These are phyloP conservation scores for Sclerotinia subarctica DNA, from an alignment of 2,329 filamentous ascomycete genomes.

Conservation along the genomic window DNA sequence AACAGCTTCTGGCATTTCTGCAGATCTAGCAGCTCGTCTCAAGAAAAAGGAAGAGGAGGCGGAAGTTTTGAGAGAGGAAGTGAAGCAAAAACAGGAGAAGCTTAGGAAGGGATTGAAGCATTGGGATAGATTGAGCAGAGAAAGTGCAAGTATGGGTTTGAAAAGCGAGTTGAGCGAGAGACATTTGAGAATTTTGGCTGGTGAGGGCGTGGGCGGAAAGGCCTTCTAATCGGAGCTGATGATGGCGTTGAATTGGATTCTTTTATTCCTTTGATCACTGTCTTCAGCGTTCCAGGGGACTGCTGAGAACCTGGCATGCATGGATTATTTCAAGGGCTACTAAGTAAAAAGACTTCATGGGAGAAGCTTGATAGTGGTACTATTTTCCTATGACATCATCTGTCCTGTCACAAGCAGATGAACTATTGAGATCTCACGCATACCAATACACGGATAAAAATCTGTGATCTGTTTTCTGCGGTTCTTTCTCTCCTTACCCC, in stretches of 20 bases:
- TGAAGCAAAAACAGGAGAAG: slow-evolving; percentile 37
- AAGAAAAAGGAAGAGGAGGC: slow-evolving; percentile 39
- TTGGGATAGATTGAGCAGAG: slow-evolving; percentile 37
- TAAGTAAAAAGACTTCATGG: slow-evolving; percentile 4
- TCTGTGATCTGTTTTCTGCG: no score
- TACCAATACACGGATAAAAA: background rate
- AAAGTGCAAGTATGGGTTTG: slow-evolving; percentile 33
- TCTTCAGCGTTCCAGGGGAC: background rate
- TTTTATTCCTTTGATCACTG: background rate
- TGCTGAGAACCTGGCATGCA: background rate
- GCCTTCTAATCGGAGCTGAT: slow-evolving; percentile 32
- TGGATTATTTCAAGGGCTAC: background rate
- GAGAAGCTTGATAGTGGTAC: background rate
- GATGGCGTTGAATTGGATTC: background rate
- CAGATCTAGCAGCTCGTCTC: slow-evolving; percentile 32
- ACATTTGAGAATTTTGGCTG: slow-evolving; percentile 38
- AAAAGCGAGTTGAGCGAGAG: slow-evolving; percentile 38
- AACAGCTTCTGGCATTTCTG: slow-evolving; percentile 34
- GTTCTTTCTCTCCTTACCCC: background rate
- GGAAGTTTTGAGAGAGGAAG: slow-evolving; percentile 34
- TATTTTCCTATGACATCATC: background rate
- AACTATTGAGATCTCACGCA: background rate
- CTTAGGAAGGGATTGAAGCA: slow-evolving; percentile 34
- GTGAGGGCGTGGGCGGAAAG: slow-evolving; percentile 38
- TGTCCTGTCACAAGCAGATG: background rate